Conservation (phyloP, 805 yeast species). For the Sugiyamaella boreocaroliniensis region DNA sequence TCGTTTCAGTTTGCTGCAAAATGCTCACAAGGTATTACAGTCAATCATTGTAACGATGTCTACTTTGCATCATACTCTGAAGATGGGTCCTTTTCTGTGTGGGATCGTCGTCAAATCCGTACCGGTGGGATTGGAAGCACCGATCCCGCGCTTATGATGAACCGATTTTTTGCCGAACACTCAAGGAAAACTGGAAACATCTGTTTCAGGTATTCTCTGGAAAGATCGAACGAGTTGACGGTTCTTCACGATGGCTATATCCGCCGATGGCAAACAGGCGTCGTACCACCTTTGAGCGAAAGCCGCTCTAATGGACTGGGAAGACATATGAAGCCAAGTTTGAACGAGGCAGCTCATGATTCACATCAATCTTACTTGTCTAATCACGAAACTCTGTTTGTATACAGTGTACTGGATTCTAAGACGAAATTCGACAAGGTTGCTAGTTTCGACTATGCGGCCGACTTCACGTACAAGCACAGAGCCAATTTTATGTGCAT, state of each 20-base stretch:
- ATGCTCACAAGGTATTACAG: conserved; percentile 57
- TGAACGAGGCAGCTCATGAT: background rate
- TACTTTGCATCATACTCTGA: conserved; percentile 72
- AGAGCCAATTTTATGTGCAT: conserved; percentile 71
- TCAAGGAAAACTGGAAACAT: background rate
- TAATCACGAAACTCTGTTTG: conserved; percentile 52
- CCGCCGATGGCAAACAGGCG: conserved; percentile 73
- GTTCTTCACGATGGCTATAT: conserved; percentile 76
- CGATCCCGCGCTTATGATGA: conserved; percentile 20
- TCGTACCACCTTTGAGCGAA: conserved; percentile 13
- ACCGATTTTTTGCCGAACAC: conserved; percentile 15
- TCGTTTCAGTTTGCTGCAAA: conserved; percentile 69
- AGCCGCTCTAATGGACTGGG: background rate
- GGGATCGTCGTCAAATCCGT: conserved; percentile 32
- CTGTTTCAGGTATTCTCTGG: conserved; percentile 39
- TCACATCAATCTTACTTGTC: conserved; percentile 13
- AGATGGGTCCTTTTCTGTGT: conserved; percentile 75
- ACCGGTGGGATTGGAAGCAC: conserved; percentile 10
- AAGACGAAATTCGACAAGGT: conserved; percentile 75
- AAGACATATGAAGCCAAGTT: background rate
- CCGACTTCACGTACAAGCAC: conserved; percentile 42
- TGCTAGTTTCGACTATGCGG: conserved; percentile 78
- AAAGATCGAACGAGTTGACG: conserved; percentile 64
- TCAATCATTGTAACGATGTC: conserved; percentile 62
- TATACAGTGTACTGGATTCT: conserved; percentile 67